These are phyloP conservation scores for Epichloe coenophiala DNA, from an alignment of 2,329 filamentous ascomycete species.

Conservation along the genomic window DNA sequence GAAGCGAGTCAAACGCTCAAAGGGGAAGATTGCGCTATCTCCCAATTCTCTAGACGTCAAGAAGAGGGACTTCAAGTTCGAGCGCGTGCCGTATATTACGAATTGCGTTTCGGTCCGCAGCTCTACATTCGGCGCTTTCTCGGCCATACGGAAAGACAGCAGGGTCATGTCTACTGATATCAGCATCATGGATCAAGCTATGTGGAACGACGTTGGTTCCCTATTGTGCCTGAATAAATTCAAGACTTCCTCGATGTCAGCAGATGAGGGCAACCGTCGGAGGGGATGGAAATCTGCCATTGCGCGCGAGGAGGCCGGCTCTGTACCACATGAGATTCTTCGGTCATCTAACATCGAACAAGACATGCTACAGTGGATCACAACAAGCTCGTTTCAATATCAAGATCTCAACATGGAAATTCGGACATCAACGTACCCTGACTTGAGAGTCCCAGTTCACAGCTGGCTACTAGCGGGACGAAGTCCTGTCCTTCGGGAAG, in stretches of 20 bases:
- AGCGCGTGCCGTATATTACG: slow-evolving; percentile 77
- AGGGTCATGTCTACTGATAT: slow-evolving; percentile 66
- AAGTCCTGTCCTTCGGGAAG: slow-evolving; percentile 53
- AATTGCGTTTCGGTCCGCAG: slow-evolving; percentile 73
- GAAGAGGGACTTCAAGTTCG: slow-evolving; percentile 88
- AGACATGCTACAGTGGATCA: slow-evolving; percentile 42
- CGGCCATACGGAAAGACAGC: slow-evolving; percentile 72
- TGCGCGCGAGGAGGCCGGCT: slow-evolving; percentile 31
- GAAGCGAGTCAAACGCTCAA: slow-evolving; percentile 71
- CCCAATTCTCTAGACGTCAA: slow-evolving; percentile 39
- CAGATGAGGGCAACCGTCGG: slow-evolving; percentile 22
- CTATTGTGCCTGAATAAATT: slow-evolving; percentile 57
- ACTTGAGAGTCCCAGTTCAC: slow-evolving; percentile 66
- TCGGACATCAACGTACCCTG: slow-evolving; percentile 47
- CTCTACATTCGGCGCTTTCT: slow-evolving; percentile 81
- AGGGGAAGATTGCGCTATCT: slow-evolving; percentile 54
- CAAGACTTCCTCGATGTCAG: slow-evolving; percentile 22
- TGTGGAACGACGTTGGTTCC: slow-evolving; percentile 62
- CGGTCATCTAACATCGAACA: slow-evolving; percentile 52
- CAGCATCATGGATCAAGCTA: slow-evolving; percentile 45
- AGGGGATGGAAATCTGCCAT: slow-evolving; percentile 24
- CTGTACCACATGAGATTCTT: slow-evolving; percentile 39
- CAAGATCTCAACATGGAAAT: slow-evolving; percentile 31
- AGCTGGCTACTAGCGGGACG: slow-evolving; percentile 66
- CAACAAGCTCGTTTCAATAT: slow-evolving; percentile 23